Conservation (phyloP, 176 grass and related monocot species). For the Hordeum marinum region DNA sequence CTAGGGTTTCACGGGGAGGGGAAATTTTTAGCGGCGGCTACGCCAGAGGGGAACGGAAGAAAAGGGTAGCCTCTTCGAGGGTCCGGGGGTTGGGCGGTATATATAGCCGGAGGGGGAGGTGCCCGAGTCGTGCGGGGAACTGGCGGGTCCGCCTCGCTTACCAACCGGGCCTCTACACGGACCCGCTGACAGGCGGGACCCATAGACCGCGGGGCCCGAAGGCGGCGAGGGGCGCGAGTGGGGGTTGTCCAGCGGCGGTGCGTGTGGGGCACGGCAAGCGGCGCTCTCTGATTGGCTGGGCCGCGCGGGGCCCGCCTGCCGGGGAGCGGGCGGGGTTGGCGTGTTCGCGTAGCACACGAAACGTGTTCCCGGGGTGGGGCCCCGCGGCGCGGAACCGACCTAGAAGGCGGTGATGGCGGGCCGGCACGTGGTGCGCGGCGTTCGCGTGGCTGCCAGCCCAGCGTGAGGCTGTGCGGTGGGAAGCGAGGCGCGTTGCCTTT, state of each 20-base stretch:
- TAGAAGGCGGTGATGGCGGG: conserved; percentile 12
- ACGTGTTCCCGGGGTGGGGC: conserved; percentile 29
- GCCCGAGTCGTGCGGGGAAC: conserved; percentile 40
- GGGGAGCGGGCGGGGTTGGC: not conserved
- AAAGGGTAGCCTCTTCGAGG: not conserved
- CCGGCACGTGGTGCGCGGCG: conserved; percentile 24
- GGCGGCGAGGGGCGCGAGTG: not conserved
- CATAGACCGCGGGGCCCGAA: rapidly evolving
- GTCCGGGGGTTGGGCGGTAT: not conserved
- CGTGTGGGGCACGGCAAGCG: conserved; percentile 9
- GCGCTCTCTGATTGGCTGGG: not conserved
- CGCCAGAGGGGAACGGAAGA: not conserved
- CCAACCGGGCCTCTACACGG: rapidly evolving
- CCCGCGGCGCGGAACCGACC: conserved; percentile 31
- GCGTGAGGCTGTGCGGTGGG: not conserved
- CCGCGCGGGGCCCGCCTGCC: not conserved
- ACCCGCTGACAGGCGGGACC: not conserved
- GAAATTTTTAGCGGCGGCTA: not conserved
- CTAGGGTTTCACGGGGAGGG: conserved; percentile 41
- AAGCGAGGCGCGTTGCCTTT: not conserved
- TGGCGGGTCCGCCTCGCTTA: not conserved
- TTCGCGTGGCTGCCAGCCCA: conserved; percentile 15
- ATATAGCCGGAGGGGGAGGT: conserved; percentile 24
- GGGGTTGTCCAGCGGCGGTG: not conserved
- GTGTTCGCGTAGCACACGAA: conserved; percentile 11